Base-by-base conservation (phyloP, 371 early-diverging fungal genomes). In the Capillidium rhysosporum region DNA sequence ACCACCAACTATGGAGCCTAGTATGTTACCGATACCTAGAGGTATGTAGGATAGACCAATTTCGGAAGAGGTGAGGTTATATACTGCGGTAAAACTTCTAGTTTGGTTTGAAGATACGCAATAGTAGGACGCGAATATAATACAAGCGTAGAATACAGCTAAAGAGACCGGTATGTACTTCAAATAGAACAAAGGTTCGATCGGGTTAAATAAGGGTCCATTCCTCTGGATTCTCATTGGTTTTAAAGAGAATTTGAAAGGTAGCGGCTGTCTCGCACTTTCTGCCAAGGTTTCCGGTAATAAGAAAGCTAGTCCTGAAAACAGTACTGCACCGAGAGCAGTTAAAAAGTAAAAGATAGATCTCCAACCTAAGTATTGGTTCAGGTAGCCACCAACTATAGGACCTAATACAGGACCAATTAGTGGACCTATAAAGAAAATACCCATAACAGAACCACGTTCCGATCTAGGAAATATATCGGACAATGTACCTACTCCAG, bases 401-500 rank as follows among this genome's bases (percentile, higher is more conserved):
- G 73, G 71, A 12, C 66, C 67, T 3, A 74, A 56, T 0, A 73
- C 65, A 0, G 79, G 74, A 0, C 79, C 79, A 16, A 78, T 58
- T 8, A 74, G 54, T 0, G 76, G 71, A 0, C 78, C 77, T 9
- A 78, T 41, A 12, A 77, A 67, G 56, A 75, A 77, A 4, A 73
- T 56, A 0, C 75, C 77, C 64, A 78, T 71, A 10, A 77, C 75
- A 44, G 66, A 69, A 0, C 79, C 79, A 10, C 69, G 62, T 31
- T 65, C 53, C 20, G 68, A 56, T 30, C 60, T 54, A 39, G n/a
- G 43, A 28, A 59, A 75, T 46, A 72, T 64, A 49, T 72, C 75
- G 12, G 71, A 63, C 14, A 86, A 76, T 3, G 73, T 74, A 46
- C 83, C 86, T 30, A 80, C 82, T 0, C 84, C 84, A 0, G 82